Conservation (phyloP, 768 basidiomycete species). For the Leccinum rimulosum region DNA sequence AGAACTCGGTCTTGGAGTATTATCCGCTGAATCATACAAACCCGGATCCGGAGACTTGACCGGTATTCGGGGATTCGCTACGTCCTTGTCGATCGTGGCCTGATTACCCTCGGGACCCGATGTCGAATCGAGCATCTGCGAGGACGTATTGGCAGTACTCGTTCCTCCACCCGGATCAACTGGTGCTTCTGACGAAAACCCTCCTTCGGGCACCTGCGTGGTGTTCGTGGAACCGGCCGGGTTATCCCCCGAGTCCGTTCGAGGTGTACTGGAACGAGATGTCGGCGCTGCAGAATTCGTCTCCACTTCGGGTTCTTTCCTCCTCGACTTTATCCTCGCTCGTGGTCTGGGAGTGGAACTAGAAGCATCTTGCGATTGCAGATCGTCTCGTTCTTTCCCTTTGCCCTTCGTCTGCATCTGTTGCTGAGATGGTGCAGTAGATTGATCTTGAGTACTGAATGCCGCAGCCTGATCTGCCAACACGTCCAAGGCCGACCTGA, state of each 20-base stretch:
- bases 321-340: slow-evolving; percentile 9
- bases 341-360: slow-evolving; percentile 4
- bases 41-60: neutral
- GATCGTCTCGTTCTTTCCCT: slow-evolving; percentile 18
- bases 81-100: neutral
- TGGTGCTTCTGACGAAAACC: slow-evolving; percentile 7
- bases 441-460: slow-evolving; percentile 39
- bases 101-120: neutral
- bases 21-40: slow-evolving; percentile 8
- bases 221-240: neutral
- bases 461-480: slow-evolving; percentile 71
- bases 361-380: slow-evolving; percentile 4
- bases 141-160: neutral
- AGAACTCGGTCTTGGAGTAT: slow-evolving; percentile 20
- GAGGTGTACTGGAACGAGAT: slow-evolving; percentile 19
- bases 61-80: neutral
- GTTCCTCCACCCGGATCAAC: slow-evolving; percentile 25
- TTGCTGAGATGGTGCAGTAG: neutral
- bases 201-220: neutral
- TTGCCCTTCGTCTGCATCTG: slow-evolving; percentile 15
- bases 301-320: slow-evolving; percentile 7
- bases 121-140: slow-evolving; percentile 9
- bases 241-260: slow-evolving; percentile 10
- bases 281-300: slow-evolving; percentile 1
- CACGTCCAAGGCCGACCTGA: slow-evolving; percentile 63